phyloP scores from a whole-genome alignment of 1,284 basidiomycete species.

The Pisolithus thermaeus region DNA sequence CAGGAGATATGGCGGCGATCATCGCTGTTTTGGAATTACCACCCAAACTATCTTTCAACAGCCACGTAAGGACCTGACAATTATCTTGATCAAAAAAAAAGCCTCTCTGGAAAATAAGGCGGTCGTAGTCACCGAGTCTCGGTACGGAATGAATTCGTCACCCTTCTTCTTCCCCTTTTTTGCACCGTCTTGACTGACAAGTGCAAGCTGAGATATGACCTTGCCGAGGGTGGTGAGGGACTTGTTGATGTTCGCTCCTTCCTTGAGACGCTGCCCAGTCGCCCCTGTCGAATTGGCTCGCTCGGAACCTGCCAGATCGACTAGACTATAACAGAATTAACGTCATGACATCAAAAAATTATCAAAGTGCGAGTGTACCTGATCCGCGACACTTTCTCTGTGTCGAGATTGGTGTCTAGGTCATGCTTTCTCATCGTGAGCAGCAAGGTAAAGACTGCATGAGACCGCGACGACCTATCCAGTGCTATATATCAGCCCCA shows the following conservation, averaged over 20 bases:
- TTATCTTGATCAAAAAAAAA: neutral
- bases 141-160: conserved; percentile 90
- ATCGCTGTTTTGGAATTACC: conserved; percentile 94
- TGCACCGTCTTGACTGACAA: conserved; percentile 60
- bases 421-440: conserved; percentile 90
- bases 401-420: conserved; percentile 76
- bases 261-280: conserved; percentile 91
- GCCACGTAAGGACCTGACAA: conserved; percentile 85
- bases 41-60: conserved; percentile 94
- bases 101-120: conserved; percentile 2
- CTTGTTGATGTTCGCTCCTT: conserved; percentile 98
- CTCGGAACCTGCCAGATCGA: conserved; percentile 97
- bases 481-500: neutral
- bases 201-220: conserved; percentile 90
- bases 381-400: conserved; percentile 95
- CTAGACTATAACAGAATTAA: conserved; percentile 47
- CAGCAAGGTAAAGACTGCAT: conserved; percentile 95
- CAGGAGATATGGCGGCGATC: conserved; percentile 97
- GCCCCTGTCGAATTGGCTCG: conserved; percentile 95
- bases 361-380: conserved; percentile 44
- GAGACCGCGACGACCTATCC: conserved; percentile 85
- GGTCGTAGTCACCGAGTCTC: conserved; percentile 70
- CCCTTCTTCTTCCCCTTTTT: conserved; percentile 83
- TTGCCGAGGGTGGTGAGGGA: conserved; percentile 95
- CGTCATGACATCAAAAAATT: neutral